A percentile compares a stretch with the other conserved stretches of the same genome.
Evolutionary conservation across 139 green algal species (phyloP).

Genomic region (Chlorella sp.): DNA sequence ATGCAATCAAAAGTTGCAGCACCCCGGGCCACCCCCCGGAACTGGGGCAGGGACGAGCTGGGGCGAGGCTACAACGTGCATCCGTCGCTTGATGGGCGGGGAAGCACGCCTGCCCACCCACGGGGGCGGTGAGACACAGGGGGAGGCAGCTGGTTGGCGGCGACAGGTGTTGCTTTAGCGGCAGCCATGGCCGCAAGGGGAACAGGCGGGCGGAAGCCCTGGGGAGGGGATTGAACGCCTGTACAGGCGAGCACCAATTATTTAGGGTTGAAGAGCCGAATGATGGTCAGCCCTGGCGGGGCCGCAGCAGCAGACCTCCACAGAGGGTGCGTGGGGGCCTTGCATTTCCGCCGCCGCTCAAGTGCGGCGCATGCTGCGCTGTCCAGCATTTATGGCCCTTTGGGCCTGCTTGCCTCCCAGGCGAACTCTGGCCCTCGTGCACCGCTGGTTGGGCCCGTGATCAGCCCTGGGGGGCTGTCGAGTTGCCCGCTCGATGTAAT

Average conservation of each 20-base stretch:
- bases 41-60: conserved; percentile 5
- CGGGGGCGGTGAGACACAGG: background rate
- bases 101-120: conserved; percentile 4
- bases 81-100: background rate
- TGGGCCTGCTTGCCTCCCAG: no score
- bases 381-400: background rate
- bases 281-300: conserved; percentile 19
- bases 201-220: background rate
- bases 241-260: conserved; percentile 24
- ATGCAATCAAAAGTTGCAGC: conserved; percentile 16
- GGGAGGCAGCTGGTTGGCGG: background rate
- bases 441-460: no score
- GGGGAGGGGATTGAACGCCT: background rate
- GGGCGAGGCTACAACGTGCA: background rate
- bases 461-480: background rate
- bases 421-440: no score
- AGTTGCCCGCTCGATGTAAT: no score
- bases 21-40: conserved; percentile 3
- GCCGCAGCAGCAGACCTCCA: background rate
- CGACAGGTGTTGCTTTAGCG: background rate
- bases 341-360: background rate
- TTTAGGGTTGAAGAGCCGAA: conserved; percentile 29
- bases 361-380: background rate
- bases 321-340: background rate
- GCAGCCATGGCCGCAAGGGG: background rate